These are phyloP conservation scores for Fremontodendron californicum DNA, from an alignment of 345 rosid species.

Conservation along the genomic window DNA sequence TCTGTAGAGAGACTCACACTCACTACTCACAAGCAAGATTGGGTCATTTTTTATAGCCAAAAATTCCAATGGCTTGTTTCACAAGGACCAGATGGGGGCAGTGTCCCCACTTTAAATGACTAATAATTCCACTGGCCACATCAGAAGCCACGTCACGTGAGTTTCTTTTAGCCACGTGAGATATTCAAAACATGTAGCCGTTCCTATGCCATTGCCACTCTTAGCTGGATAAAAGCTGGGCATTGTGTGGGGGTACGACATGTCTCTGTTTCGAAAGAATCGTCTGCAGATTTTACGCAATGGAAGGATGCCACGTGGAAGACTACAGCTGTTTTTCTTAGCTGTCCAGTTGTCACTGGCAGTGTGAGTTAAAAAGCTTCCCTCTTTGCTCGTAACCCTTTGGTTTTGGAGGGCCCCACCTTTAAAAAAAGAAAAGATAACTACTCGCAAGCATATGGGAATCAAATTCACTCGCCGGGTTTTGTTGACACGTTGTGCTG, in stretches of 20 bases:
- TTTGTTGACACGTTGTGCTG: not conserved
- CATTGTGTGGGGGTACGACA: conserved; percentile 20
- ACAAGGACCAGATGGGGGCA: conserved; percentile 12
- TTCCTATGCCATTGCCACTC: conserved; percentile 13
- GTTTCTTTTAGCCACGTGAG: conserved; percentile 33
- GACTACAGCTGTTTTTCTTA: conserved; percentile 33
- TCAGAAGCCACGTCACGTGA: conserved; percentile 20
- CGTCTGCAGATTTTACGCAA: not conserved
- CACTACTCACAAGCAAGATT: not conserved
- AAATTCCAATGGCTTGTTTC: conserved; percentile 25
- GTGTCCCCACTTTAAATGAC: not conserved
- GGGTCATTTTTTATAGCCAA: conserved; percentile 34
- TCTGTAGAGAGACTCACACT: not conserved
- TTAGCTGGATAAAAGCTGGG: conserved; percentile 37
- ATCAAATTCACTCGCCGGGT: not conserved
- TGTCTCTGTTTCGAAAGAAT: conserved; percentile 15
- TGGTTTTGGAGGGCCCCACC: not conserved
- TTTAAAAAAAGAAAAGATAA: not conserved
- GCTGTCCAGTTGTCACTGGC: conserved; percentile 48
- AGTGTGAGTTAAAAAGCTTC: conserved; percentile 14
- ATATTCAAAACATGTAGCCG: conserved; percentile 40
- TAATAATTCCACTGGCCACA: not conserved
- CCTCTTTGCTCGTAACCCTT: conserved; percentile 22
- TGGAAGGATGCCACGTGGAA: not conserved
- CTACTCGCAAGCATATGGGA: not conserved